Evolutionary conservation across 169 alveolate species (phyloP).

Genomic region (Amoebophrya sp.): DNA sequence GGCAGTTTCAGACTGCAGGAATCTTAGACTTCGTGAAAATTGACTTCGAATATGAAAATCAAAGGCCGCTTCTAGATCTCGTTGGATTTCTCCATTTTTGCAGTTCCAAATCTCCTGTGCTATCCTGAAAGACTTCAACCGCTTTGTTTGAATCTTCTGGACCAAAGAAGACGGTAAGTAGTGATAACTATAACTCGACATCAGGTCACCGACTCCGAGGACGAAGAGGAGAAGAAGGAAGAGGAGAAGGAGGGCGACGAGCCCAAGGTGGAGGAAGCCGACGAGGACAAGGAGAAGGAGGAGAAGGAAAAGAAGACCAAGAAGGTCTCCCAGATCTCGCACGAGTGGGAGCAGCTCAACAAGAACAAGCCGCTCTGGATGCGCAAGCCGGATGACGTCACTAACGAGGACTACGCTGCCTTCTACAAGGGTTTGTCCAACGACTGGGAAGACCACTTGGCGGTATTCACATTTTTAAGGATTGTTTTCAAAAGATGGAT

Average conservation of each 20-base stretch:
- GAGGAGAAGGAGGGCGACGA: constrained; percentile 64
- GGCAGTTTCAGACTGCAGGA: background rate
- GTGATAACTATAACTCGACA: constrained; percentile 1
- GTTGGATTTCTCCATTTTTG: background rate
- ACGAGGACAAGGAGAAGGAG: constrained; percentile 66
- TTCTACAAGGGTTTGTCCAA: constrained; percentile 94
- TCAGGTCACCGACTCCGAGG: constrained; percentile 34
- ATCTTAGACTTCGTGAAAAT: background rate
- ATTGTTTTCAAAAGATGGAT: no score
- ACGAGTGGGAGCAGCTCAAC: constrained; percentile 94
- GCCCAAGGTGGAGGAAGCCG: constrained; percentile 60
- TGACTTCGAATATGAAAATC: background rate
- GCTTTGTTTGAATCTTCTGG: no score
- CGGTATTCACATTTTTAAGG: no score
- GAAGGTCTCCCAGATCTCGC: constrained; percentile 93
- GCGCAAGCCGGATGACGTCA: constrained; percentile 95
- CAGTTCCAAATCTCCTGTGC: background rate
- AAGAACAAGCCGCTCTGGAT: constrained; percentile 98
- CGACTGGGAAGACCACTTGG: constrained; percentile 99
- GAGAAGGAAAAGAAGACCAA: constrained; percentile 89
- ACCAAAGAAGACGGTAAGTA: constrained; percentile 32
- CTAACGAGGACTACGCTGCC: constrained; percentile 95
- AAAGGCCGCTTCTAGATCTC: background rate
- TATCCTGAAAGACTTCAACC: no score
- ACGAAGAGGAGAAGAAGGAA: constrained; percentile 52